These are phyloP conservation scores for Trichophaea hybrida DNA, from an alignment of 2,329 filamentous ascomycete genomes.

Conservation along the genomic window DNA sequence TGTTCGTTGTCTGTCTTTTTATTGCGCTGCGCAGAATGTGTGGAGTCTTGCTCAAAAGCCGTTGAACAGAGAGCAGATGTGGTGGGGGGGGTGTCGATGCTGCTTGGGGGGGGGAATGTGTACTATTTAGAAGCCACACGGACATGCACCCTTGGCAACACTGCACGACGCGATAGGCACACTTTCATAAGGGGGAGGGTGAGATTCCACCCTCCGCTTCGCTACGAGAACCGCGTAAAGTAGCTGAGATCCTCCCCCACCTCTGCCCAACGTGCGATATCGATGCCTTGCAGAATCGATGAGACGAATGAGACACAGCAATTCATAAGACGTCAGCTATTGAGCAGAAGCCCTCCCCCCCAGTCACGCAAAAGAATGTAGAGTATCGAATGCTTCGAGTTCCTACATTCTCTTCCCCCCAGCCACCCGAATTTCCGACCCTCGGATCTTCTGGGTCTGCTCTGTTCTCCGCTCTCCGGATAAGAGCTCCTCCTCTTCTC, in stretches of 20 bases:
- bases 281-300: background rate
- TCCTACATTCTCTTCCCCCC: background rate
- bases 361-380: background rate
- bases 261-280: background rate
- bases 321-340: background rate
- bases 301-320: background rate
- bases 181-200: too few species aligned
- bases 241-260: background rate
- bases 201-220: background rate
- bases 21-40: too few species aligned
- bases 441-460: background rate
- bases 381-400: background rate
- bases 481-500: too few species aligned
- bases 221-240: background rate
- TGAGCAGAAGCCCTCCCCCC: background rate
- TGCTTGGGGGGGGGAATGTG: background rate
- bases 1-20: too few species aligned
- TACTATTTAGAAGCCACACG: background rate
- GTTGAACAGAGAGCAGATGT: background rate
- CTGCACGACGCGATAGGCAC: background rate
- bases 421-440: background rate
- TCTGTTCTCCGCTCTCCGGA: too few species aligned
- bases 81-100: background rate
- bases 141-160: background rate
- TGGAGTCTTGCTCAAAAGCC: too few species aligned